Base-by-base conservation (phyloP, 805 yeast genomes). In the Schizosaccharomyces lindneri region DNA sequence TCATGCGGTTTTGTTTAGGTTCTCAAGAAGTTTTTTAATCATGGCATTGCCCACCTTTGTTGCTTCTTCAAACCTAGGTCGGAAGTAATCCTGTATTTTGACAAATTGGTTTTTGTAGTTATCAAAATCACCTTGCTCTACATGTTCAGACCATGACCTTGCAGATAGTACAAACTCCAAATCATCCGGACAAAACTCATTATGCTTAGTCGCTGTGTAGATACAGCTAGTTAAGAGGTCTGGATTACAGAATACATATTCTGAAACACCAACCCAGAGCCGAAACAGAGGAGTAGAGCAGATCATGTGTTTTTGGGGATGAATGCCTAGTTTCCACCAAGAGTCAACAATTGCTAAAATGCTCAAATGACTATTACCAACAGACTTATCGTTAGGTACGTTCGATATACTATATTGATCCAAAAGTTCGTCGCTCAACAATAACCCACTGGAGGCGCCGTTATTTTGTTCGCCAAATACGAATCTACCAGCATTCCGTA, bases 301-400 rank as follows among this genome's bases (percentile, higher is more conserved):
- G 63, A 90, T 89, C 73, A 90, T 89, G 72, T 93, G 98, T 70
- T 90, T 96, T 69, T 93, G 90, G 4, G 98, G 98, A 43, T 85
- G 83, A 55, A 93, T 87, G 0, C 84, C 84, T 55, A 87, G 73
- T 65, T 82, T 82, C 67, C 78, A 80, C 98, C 98, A 93, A 68
- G 93, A 83, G 71, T 93, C 97, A 1, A 87, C 97, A 59, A 93
- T 88, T 0, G 95, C 94, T 62, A 93, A 73, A 48, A 93, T 72
- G 1, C 96, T 85, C 60, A 93, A 74, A 71, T 93, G 98, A 3
- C 96, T 86, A 70, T 93, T 93, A 57, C 94, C 94, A 29, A 61
- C 81, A 78, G 64, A 78, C 71, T 39, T 82, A 17, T 74, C 75
- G 1, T 86, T 87, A 1, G 87, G 87, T 29, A 76, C 78, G 64